A percentile compares a stretch with the other conserved stretches of the same genome.
These are phyloP conservation scores for Isochrysis galbana DNA, from an alignment of 78 protist species.

Conservation along the genomic window DNA sequence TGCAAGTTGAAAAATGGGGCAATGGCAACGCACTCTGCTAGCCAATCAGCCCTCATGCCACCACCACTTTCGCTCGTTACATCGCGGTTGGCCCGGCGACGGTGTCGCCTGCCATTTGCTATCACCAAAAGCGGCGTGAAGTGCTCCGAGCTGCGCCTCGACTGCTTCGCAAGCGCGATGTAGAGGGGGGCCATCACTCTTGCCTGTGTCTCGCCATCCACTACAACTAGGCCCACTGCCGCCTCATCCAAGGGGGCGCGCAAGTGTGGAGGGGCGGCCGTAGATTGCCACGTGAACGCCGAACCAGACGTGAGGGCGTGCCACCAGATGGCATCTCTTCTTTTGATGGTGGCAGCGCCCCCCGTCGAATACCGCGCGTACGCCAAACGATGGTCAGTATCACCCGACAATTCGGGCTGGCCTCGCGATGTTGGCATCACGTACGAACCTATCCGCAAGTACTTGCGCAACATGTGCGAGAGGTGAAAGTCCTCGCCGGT, in stretches of 20 bases:
- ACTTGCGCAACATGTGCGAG: conserved; percentile 19
- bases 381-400: conserved; percentile 7
- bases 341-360: not conserved
- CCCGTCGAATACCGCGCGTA: not conserved
- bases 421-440: not conserved
- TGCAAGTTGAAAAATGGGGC: too few relatives aligned
- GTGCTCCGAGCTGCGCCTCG: not conserved
- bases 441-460: not conserved
- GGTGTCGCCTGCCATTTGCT: not conserved
- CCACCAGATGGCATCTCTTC: not conserved
- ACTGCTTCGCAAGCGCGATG: not conserved
- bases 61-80: not conserved
- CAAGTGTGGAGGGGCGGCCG: not conserved
- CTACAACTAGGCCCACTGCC: not conserved
- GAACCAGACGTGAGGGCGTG: not conserved
- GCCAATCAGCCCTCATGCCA: too few relatives aligned
- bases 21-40: too few relatives aligned
- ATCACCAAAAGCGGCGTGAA: not conserved
- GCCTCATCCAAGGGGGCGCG: not conserved
- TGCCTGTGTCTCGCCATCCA: not conserved
- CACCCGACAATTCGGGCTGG: not conserved
- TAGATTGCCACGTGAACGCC: not conserved
- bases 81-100: not conserved
- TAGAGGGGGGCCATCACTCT: not conserved
- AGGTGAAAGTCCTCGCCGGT: conserved; percentile 10